Evolutionary conservation across 371 early-diverging fungal genomes (phyloP).

Genomic region (Mucor plumbeus): DNA sequence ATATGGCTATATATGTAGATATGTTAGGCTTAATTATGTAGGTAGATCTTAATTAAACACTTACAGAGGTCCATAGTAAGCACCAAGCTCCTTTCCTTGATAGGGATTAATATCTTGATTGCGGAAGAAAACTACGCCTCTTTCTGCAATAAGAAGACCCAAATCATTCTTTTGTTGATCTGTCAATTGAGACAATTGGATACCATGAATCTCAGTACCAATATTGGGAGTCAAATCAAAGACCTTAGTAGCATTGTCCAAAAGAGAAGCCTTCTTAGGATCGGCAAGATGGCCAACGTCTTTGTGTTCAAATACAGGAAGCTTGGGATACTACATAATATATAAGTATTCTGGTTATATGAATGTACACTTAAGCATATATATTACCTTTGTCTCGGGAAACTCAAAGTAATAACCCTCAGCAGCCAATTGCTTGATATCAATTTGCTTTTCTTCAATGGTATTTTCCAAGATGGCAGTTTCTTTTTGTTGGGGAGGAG

Average conservation of each 20-base stretch:
- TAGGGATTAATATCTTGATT: conserved; percentile 60
- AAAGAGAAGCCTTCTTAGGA: conserved; percentile 55
- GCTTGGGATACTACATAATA: conserved; percentile 31
- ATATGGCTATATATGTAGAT: conserved; percentile 38
- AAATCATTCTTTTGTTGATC: conserved; percentile 63
- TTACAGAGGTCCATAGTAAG: conserved; percentile 54
- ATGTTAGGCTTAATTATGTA: too few relatives aligned
- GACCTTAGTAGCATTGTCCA: conserved; percentile 52
- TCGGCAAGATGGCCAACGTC: conserved; percentile 48
- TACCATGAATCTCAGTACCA: conserved; percentile 63
- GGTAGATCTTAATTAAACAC: not conserved
- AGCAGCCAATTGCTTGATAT: conserved; percentile 33
- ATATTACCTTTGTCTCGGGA: conserved; percentile 30
- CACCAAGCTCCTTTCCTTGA: conserved; percentile 57
- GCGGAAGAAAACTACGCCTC: conserved; percentile 70
- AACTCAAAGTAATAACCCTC: conserved; percentile 41
- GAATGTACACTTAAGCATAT: too few relatives aligned
- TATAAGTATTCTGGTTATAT: not conserved
- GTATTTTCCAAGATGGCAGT: not conserved
- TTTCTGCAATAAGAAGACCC: conserved; percentile 61
- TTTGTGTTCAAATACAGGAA: conserved; percentile 29
- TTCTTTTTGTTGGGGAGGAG: conserved; percentile 15
- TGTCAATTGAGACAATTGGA: conserved; percentile 51
- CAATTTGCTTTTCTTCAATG: conserved; percentile 3
- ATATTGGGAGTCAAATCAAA: conserved; percentile 58